A percentile compares a stretch with the other conserved stretches of the same genome.
Conservation (phyloP, 2,329 filamentous ascomycete genomes). For the Hysterium pulicare region DNA sequence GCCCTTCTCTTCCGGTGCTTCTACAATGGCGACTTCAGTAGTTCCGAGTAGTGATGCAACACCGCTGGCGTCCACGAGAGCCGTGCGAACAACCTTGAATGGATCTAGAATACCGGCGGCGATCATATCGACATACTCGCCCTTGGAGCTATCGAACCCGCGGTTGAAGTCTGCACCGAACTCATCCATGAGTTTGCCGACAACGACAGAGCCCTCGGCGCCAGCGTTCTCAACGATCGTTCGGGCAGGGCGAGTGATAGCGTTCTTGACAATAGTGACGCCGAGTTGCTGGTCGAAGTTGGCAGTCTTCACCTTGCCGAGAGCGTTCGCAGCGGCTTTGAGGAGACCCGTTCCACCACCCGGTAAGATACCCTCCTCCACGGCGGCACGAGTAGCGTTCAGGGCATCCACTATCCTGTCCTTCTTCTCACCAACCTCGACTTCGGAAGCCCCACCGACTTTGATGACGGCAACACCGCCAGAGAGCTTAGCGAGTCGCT, state of each 20-base stretch:
- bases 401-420: conserved; percentile 97
- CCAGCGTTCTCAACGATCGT: conserved; percentile 98
- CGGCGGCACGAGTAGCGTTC: conserved; percentile 95
- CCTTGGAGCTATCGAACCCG: conserved; percentile 94
- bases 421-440: conserved; percentile 99
- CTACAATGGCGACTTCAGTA: conserved; percentile 96
- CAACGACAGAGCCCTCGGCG: conserved; percentile 89
- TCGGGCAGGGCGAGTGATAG: conserved; percentile 91
- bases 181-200: conserved; percentile 97
- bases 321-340: conserved; percentile 90
- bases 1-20: conserved; percentile 89
- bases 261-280: conserved; percentile 95
- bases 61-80: conserved; percentile 89
- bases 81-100: conserved; percentile 98
- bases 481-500: conserved; percentile 98
- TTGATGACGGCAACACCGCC: conserved; percentile 99
- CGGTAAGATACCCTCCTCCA: conserved; percentile 98
- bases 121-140: conserved; percentile 99
- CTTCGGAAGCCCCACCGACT: conserved; percentile 94
- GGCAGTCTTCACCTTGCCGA: conserved; percentile 74
- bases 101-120: conserved; percentile 93
- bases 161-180: conserved; percentile 92
- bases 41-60: conserved; percentile 96
- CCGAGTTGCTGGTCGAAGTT: conserved; percentile 99
- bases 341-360: conserved; percentile 97